Base-by-base conservation (phyloP, 2,329 filamentous ascomycete genomes). In the Paecilomyces variotii region DNA sequence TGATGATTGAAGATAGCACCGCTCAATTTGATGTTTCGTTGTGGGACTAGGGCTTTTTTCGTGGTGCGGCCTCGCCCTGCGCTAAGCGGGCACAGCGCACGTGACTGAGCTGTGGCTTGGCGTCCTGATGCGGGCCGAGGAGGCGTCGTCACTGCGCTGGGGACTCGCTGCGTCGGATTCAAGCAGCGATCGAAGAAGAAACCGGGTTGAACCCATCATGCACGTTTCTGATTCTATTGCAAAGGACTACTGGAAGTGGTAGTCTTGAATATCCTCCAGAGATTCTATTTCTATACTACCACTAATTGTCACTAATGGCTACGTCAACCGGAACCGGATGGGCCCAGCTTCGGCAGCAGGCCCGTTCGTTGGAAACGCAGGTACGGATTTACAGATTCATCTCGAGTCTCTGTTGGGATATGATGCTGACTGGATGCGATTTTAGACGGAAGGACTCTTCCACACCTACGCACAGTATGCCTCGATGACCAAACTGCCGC, bases 281-380 rank as follows among this genome's bases (percentile, higher is more conserved):
- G 19, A 32, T 45, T 14, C 24, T 27, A 27, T 34, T 24, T 25
- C 26, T n/a, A 10, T 39, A 3, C 34, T 14, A n/a, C 34, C 7
- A 55, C 25, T 45, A 55, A 27, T 53, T 10, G 14, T 30, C 28
- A 34, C 70, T 55, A 63, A 86, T 85, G 83, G 77, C 82, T 63
- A 71, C 80, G 64, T 74, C 83, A 63, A 85, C 76, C n/a, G 75
- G 78, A 62, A 81, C 83, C 63, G 87, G 91, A 78, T 99, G 94
- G 94, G 87, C 91, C 70, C 91, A 97, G 78, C 83, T 97, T 66
- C 89, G 94, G 68, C 91, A 97, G 74, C 93, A 97, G 77, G 90
- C 91, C 61, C 84, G 94, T 68, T 85, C 87, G 52, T 81, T 97
- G 62, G 94, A 99, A 76, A 90, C 88, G 61, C 93, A 97, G 83